A percentile compares a stretch with the other conserved stretches of the same genome.
Conservation (phyloP, 1,284 basidiomycete species). For the Apiotrichum akiyoshidainum region DNA sequence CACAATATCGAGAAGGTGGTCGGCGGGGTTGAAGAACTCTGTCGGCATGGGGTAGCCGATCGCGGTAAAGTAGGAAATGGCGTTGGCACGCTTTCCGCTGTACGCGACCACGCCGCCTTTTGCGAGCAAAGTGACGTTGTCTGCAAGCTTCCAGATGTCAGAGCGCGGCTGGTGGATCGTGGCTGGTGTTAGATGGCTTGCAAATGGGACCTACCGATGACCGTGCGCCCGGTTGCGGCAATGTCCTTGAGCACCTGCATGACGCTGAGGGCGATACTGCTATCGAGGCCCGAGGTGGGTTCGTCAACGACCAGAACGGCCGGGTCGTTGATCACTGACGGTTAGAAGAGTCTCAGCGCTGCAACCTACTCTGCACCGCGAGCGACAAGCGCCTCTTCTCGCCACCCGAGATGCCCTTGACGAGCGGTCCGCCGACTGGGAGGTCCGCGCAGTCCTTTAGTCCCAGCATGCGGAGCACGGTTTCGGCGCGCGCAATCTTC, state of each 20-base stretch:
- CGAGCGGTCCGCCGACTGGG: slow-evolving; percentile 56
- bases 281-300: slow-evolving; percentile 55
- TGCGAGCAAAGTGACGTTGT: slow-evolving; percentile 56
- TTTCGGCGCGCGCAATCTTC: slow-evolving; percentile 55
- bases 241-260: slow-evolving; percentile 54
- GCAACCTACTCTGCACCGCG: slow-evolving; percentile 53
- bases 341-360: not conserved
- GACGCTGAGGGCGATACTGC: slow-evolving; percentile 54
- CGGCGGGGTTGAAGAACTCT: slow-evolving; percentile 50
- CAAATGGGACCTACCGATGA: slow-evolving; percentile 47
- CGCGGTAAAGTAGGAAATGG: slow-evolving; percentile 40
- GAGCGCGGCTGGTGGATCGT: slow-evolving; percentile 58
- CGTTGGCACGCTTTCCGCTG: slow-evolving; percentile 35
- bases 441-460: slow-evolving; percentile 57
- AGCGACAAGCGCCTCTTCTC: slow-evolving; percentile 58
- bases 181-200: slow-evolving; percentile 28
- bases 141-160: slow-evolving; percentile 54
- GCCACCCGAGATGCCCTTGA: slow-evolving; percentile 57
- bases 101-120: slow-evolving; percentile 54
- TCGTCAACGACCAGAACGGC: slow-evolving; percentile 55
- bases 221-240: slow-evolving; percentile 55
- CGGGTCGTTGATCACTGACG: slow-evolving; percentile 52
- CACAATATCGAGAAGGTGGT: slow-evolving; percentile 51
- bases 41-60: slow-evolving; percentile 49
- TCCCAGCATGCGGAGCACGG: slow-evolving; percentile 55